Percentiles rank a stretch among this genome's conserved stretches.
phyloP scores from a whole-genome alignment of 2,329 filamentous ascomycete genomes.

The Nakataea oryzae region DNA sequence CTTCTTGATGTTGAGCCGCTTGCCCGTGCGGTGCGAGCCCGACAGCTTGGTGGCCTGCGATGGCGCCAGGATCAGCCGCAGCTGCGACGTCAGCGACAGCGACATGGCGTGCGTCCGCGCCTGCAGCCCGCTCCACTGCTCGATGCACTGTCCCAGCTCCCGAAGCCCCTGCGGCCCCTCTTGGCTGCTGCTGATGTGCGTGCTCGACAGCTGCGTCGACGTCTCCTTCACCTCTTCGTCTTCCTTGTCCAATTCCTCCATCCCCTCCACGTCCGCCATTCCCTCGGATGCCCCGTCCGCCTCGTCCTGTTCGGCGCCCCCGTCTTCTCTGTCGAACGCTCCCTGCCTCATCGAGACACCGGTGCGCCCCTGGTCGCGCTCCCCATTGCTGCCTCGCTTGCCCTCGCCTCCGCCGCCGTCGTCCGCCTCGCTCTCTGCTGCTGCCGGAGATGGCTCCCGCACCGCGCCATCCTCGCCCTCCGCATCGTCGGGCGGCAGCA shows the following conservation, averaged over 20 bases:
- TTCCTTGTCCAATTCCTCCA: slow-evolving; percentile 36
- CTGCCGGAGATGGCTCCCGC: slow-evolving; percentile 33
- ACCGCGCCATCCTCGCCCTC: slow-evolving; percentile 31
- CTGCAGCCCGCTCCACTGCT: slow-evolving; percentile 80
- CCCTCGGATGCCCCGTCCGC: slow-evolving; percentile 32
- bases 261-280: no score
- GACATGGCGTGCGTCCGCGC: slow-evolving; percentile 75
- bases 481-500: slow-evolving; percentile 40
- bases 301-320: slow-evolving; percentile 19
- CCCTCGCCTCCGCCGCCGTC: slow-evolving; percentile 19
- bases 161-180: slow-evolving; percentile 30
- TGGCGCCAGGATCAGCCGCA: slow-evolving; percentile 88
- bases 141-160: slow-evolving; percentile 47
- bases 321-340: slow-evolving; percentile 41
- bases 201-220: slow-evolving; percentile 58
- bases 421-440: slow-evolving; percentile 16
- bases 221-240: slow-evolving; percentile 39
- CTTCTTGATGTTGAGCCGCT: slow-evolving; percentile 96
- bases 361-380: slow-evolving; percentile 43
- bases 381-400: slow-evolving; percentile 29
- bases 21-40: slow-evolving; percentile 92
- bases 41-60: slow-evolving; percentile 94
- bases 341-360: slow-evolving; percentile 51
- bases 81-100: slow-evolving; percentile 81
- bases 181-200: slow-evolving; percentile 46